Base-by-base conservation (phyloP, 2,329 filamentous ascomycete species). In the Aspergillus sp. region DNA sequence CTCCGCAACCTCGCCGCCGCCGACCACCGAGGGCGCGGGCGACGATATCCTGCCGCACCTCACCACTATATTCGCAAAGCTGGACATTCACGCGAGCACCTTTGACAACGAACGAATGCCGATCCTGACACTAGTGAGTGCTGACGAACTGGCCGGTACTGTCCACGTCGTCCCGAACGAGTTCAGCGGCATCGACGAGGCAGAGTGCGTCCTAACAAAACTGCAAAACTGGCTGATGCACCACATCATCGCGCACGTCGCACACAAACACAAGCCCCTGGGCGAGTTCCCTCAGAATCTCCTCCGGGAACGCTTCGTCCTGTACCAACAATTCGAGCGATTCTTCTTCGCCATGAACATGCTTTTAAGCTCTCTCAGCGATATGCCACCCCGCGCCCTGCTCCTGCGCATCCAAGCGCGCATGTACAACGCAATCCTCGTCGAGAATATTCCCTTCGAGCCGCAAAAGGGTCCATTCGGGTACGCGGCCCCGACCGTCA, bases 81-180 rank as follows among this genome's bases (percentile, higher is more conserved):
- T 68, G 6, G 67, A 68, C 48, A 48, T 65, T 13, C 66, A 68
- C 42, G 66, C 67, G 2, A 65, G 61, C 30, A 57, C 57, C 6
- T 69, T 66, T 36, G 56, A 61, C 20, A 36, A 50, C 22, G 48
- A 42, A 0, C 59, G 66, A 4, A 9, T 12, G 1, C 62, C 63
- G 1, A 41, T 62, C 5, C 52, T 68, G 3, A 39, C 15, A 1
- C 60, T 65, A 9, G 62, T 47, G 13, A 44, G 52, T 2, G 24
- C 55, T 1, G 30, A 4, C 0, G 45, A 62, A 42, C 20, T 47
- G 7, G 7, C n/a, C 1, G 55, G 59, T 0, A 4, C 44, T 1
- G 24, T 32, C 1, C 5, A 53, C 17, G 22, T 50, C 4, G 53
- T 64, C 3, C 53, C 60, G 20, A 45, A 57, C 1, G 1, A 15